Percentiles rank a stretch among this genome's conserved stretches.
Evolutionary conservation across 2,329 filamentous ascomycete species (phyloP).

Genomic region (Byssoonygena ceratinophila): DNA sequence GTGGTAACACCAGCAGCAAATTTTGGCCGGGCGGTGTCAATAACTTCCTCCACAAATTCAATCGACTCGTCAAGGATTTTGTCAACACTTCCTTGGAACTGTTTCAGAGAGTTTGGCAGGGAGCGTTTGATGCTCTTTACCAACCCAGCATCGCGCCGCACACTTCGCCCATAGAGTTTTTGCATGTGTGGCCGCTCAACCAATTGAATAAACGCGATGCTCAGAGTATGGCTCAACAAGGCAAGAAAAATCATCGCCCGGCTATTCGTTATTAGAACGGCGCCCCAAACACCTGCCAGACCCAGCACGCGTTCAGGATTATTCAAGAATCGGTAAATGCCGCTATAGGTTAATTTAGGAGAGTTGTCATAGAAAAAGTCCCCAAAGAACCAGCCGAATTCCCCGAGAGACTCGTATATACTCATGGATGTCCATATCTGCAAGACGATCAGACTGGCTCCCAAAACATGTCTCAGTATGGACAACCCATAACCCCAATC

Average conservation of each 20-base stretch:
- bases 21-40: constrained; percentile 76
- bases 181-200: constrained; percentile 97
- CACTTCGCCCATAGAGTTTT: constrained; percentile 78
- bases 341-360: constrained; percentile 84
- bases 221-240: constrained; percentile 72
- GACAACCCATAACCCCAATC: constrained; percentile 83
- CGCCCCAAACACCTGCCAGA: constrained; percentile 88
- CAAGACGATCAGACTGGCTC: constrained; percentile 65
- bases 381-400: constrained; percentile 98
- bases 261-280: constrained; percentile 86
- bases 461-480: constrained; percentile 76
- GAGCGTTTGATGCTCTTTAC: constrained; percentile 84
- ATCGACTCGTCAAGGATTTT: constrained; percentile 73
- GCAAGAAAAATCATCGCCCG: constrained; percentile 77
- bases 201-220: constrained; percentile 77
- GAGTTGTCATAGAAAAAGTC: constrained; percentile 95
- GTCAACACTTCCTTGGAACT: constrained; percentile 78
- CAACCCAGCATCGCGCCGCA: constrained; percentile 78
- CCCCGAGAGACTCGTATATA: constrained; percentile 89
- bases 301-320: constrained; percentile 93
- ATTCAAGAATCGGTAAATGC: constrained; percentile 96
- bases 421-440: constrained; percentile 89
- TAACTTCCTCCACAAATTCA: constrained; percentile 80
- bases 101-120: constrained; percentile 69
- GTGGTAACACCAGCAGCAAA: constrained; percentile 75